Conservation (phyloP, 1,139 yeast species). For the Suhomyces coccinellae region DNA sequence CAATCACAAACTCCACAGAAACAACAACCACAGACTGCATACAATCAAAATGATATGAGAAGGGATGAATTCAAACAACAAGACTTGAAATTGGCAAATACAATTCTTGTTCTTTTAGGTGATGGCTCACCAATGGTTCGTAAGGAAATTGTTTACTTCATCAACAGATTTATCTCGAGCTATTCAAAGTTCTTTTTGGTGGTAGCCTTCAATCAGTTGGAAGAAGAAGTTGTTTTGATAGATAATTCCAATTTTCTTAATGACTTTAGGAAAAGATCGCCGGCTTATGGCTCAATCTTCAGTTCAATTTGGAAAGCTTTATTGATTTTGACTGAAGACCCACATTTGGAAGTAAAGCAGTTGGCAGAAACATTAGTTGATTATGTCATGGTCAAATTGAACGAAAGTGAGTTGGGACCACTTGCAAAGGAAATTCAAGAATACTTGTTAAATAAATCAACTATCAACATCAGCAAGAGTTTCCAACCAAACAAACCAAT, state of each 20-base stretch:
- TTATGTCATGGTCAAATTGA: constrained; percentile 63
- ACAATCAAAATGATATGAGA: constrained; percentile 20
- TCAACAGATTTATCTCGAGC: constrained; percentile 70
- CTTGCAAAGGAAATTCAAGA: constrained; percentile 66
- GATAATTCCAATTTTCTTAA: constrained; percentile 61
- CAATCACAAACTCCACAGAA: constrained; percentile 18
- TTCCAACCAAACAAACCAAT: constrained; percentile 39
- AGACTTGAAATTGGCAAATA: constrained; percentile 53
- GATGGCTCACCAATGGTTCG: constrained; percentile 92
- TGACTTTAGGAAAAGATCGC: constrained; percentile 60
- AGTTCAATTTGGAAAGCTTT: constrained; percentile 87
- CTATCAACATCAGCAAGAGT: constrained; percentile 42
- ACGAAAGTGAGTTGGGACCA: constrained; percentile 65
- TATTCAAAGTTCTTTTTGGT: constrained; percentile 78
- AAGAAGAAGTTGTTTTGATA: constrained; percentile 71
- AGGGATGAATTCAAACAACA: constrained; percentile 54
- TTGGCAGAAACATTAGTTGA: constrained; percentile 78
- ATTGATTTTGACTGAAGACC: constrained; percentile 81
- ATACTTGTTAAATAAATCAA: constrained; percentile 54
- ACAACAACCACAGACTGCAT: constrained; percentile 36
- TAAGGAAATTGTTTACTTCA: constrained; percentile 76
- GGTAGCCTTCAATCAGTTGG: constrained; percentile 82
- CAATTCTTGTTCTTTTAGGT: constrained; percentile 52
- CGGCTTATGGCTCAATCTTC: constrained; percentile 85
- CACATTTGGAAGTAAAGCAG: constrained; percentile 77